A percentile compares a stretch with the other conserved stretches of the same genome.
These are phyloP conservation scores for Fusarium chlamydosporum DNA, from an alignment of 2,329 filamentous ascomycete species.

Conservation along the genomic window DNA sequence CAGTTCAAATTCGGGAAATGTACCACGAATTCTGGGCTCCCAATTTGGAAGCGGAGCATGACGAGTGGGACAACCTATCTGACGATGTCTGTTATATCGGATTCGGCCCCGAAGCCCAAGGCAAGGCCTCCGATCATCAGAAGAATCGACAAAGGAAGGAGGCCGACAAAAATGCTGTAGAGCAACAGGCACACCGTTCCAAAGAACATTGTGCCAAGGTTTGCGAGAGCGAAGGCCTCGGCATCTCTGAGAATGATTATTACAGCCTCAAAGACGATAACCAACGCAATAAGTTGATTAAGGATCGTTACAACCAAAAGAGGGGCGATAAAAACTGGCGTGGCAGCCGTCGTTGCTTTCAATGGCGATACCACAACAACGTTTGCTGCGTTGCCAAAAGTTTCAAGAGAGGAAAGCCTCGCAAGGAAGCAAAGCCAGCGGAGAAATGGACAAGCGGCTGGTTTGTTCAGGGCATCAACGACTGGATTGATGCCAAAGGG, in stretches of 20 bases:
- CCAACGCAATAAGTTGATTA: conserved; percentile 51
- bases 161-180: conserved; percentile 58
- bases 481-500: conserved; percentile 63
- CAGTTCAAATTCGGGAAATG: conserved; percentile 63
- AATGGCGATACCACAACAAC: conserved; percentile 62
- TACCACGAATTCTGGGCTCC: conserved; percentile 64
- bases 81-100: conserved; percentile 63
- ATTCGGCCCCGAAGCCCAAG: conserved; percentile 56
- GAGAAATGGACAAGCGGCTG: conserved; percentile 61
- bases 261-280: conserved; percentile 49
- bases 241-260: conserved; percentile 55
- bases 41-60: conserved; percentile 58
- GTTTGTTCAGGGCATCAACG: conserved; percentile 62
- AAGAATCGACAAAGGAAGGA: conserved; percentile 57
- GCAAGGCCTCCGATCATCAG: conserved; percentile 51
- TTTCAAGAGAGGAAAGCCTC: conserved; percentile 62
- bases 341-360: conserved; percentile 60
- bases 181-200: conserved; percentile 62
- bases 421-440: conserved; percentile 51
- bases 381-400: conserved; percentile 60
- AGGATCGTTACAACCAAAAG: conserved; percentile 48
- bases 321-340: conserved; percentile 46
- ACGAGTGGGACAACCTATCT: conserved; percentile 68
- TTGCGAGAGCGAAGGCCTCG: conserved; percentile 60
- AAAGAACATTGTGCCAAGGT: conserved; percentile 64